Conservation (phyloP, 129 eudicot species). For the Calendula officinalis region DNA sequence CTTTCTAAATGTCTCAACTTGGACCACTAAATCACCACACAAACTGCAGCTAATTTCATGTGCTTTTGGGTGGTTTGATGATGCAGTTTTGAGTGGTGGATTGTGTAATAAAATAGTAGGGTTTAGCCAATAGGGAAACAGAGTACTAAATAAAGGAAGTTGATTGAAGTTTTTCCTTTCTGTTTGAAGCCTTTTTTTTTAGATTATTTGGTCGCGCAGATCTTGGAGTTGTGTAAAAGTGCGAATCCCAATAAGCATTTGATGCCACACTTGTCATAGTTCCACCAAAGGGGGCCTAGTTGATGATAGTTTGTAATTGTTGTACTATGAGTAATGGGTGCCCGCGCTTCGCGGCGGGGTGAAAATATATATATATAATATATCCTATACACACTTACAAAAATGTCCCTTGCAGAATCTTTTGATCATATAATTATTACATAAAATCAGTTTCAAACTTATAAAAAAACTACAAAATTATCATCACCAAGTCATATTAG, state of each 20-base stretch:
- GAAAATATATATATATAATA: too few relatives aligned
- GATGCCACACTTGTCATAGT: conserved; percentile 51
- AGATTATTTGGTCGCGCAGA: conserved; percentile 34
- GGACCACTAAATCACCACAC: conserved; percentile 18
- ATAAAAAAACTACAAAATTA: too few relatives aligned
- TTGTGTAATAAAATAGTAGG: conserved; percentile 23
- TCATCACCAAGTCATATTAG: too few relatives aligned
- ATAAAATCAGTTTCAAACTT: too few relatives aligned
- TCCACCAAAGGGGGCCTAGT: neutral
- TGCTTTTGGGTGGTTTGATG: conserved; percentile 33
- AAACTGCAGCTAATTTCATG: conserved; percentile 15
- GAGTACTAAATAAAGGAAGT: conserved; percentile 2
- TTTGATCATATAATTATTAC: too few relatives aligned
- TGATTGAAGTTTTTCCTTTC: conserved; percentile 5
- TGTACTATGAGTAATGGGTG: neutral
- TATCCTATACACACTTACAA: too few relatives aligned
- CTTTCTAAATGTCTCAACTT: conserved; percentile 28
- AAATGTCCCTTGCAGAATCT: too few relatives aligned
- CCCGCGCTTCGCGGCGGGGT: too few relatives aligned
- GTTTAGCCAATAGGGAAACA: conserved; percentile 35
- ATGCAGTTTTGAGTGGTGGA: conserved; percentile 24
- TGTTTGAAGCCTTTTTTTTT: conserved; percentile 15
- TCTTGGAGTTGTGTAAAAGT: conserved; percentile 58
- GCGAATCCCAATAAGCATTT: conserved; percentile 52
- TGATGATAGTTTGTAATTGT: conserved; percentile 9